These are phyloP conservation scores for Debaryomyces sp. DNA, from an alignment of 1,139 yeast genomes.

Conservation along the genomic window DNA sequence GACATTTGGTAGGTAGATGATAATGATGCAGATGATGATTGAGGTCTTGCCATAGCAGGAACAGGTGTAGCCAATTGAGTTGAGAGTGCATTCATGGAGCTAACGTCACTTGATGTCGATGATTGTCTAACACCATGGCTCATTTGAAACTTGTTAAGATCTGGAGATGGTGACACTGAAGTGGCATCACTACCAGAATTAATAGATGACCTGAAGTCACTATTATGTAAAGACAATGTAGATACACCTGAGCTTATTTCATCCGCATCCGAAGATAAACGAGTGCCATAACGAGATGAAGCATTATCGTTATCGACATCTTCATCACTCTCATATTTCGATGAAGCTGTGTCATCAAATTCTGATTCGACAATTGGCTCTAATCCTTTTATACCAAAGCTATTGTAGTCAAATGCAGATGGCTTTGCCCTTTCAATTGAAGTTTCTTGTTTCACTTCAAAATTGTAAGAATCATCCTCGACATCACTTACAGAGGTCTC, in stretches of 20 bases:
- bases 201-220: constrained; percentile 35
- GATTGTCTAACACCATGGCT: constrained; percentile 11
- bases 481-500: constrained; percentile 11
- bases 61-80: constrained; percentile 1
- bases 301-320: constrained; percentile 22
- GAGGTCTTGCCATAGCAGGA: constrained; percentile 7
- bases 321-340: constrained; percentile 38
- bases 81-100: constrained; percentile 18
- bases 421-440: constrained; percentile 3
- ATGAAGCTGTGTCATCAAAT: constrained; percentile 34
- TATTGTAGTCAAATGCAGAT: constrained; percentile 28
- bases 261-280: constrained; percentile 22
- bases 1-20: constrained; percentile 18
- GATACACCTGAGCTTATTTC: constrained; percentile 39
- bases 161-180: constrained; percentile 19
- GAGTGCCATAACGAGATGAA: constrained; percentile 11
- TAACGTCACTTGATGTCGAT: constrained; percentile 18
- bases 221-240: constrained; percentile 45
- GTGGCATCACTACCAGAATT: constrained; percentile 21
- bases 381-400: constrained; percentile 40
- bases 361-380: constrained; percentile 45
- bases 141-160: constrained; percentile 10
- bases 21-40: constrained; percentile 15
- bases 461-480: constrained; percentile 9
- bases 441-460: constrained; percentile 3